A percentile compares a stretch with the other conserved stretches of the same genome.
These are phyloP conservation scores for Cadophora luteo-olivacea DNA, from an alignment of 2,329 filamentous ascomycete species.

Conservation along the genomic window DNA sequence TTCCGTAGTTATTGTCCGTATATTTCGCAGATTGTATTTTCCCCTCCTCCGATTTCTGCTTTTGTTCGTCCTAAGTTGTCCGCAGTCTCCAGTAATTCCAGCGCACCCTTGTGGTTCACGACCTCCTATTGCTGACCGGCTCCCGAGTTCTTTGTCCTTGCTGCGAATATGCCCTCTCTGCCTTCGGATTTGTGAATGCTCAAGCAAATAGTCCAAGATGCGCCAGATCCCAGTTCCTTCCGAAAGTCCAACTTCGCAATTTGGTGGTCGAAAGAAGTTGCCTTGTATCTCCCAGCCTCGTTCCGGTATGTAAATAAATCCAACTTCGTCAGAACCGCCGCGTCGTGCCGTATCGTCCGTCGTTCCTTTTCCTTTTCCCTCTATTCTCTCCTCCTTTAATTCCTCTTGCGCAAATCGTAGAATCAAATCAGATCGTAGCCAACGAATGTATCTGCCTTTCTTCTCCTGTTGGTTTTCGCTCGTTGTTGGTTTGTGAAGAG, in stretches of 20 bases:
- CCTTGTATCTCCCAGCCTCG: constrained; percentile 3
- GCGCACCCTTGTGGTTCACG: not conserved
- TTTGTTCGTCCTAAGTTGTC: not conserved
- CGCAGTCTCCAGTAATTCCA: not conserved
- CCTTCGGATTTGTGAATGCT: not conserved
- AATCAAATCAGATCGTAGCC: not conserved
- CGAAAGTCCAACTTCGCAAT: not conserved
- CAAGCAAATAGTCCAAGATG: not conserved
- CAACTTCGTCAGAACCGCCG: not conserved
- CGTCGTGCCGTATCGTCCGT: not conserved
- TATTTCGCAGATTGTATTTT: not conserved
- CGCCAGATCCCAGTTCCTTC: not conserved
- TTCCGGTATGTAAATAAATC: constrained; percentile 8
- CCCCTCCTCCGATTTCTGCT: not conserved
- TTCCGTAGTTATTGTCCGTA: not conserved
- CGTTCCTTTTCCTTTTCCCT: not conserved
- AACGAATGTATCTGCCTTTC: not conserved
- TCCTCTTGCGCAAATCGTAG: not conserved
- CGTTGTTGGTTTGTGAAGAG: not conserved
- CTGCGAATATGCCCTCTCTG: not conserved
- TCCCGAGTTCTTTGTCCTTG: not conserved
- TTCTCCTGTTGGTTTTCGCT: not conserved
- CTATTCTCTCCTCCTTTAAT: not conserved
- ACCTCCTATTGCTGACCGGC: not conserved
- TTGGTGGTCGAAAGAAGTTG: not conserved